phyloP scores from a whole-genome alignment of 495 filamentous ascomycete species.

The Hypoxylon lenormandii region DNA sequence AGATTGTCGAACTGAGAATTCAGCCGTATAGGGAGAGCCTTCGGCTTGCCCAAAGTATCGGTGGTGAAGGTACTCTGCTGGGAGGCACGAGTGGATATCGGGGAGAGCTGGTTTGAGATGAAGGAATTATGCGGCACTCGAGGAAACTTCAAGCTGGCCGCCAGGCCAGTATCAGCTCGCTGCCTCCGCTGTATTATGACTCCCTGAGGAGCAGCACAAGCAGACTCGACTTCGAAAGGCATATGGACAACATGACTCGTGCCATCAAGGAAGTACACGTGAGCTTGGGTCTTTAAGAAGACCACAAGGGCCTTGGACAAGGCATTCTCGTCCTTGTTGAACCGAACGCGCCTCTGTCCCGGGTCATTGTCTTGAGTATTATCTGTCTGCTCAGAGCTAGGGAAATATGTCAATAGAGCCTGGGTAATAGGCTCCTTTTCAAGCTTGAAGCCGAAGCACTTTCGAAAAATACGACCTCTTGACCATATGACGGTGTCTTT shows the following conservation, averaged over 20 bases:
- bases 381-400: conserved; percentile 62
- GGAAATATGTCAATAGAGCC: conserved; percentile 86
- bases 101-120: conserved; percentile 70
- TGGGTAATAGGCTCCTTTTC: conserved; percentile 87
- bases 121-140: conserved; percentile 84
- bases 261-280: conserved; percentile 90
- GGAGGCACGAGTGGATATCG: conserved; percentile 56
- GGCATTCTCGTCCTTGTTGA: conserved; percentile 20
- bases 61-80: conserved; percentile 65
- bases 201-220: conserved; percentile 82
- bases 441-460: conserved; percentile 84
- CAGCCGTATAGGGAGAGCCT: conserved; percentile 59
- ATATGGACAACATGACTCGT: conserved; percentile 90
- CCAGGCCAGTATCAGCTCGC: conserved; percentile 52
- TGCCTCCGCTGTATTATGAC: conserved; percentile 84
- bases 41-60: conserved; percentile 64
- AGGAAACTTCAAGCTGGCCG: conserved; percentile 64
- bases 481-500: conserved; percentile 90
- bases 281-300: conserved; percentile 90
- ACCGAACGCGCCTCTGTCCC: conserved; percentile 25
- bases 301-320: conserved; percentile 83
- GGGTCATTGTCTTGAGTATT: conserved; percentile 14
- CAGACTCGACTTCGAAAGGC: conserved; percentile 91
- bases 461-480: conserved; percentile 83
- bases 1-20: conserved; percentile 61